Evolutionary conservation across 2,329 filamentous ascomycete genomes (phyloP).

Genomic region (Xenoacremonium recifei): DNA sequence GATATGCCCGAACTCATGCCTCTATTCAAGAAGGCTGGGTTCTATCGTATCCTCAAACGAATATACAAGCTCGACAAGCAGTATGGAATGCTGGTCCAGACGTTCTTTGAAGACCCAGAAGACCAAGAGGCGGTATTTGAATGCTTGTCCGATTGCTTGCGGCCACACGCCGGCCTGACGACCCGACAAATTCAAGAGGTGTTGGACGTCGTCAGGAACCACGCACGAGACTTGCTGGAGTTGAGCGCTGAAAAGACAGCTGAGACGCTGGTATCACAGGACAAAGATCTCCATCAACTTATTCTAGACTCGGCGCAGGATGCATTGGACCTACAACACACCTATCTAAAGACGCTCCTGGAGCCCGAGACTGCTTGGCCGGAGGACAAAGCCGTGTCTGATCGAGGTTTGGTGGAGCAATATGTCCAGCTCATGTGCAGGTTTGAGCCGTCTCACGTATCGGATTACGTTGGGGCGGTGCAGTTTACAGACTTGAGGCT

Average conservation of each 20-base stretch:
- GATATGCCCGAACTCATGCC: constrained; percentile 75
- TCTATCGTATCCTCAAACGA: constrained; percentile 89
- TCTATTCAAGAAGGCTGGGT: constrained; percentile 74
- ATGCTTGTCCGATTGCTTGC: constrained; percentile 74
- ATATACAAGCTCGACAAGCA: constrained; percentile 79
- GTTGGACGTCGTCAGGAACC: constrained; percentile 60
- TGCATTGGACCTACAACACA: constrained; percentile 64
- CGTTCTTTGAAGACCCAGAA: constrained; percentile 82
- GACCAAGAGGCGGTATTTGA: constrained; percentile 75
- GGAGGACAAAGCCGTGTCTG: constrained; percentile 33
- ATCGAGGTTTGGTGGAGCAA: constrained; percentile 68
- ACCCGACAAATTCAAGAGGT: constrained; percentile 74
- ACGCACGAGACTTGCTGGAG: constrained; percentile 64
- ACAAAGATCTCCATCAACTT: constrained; percentile 63
- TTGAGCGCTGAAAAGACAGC: constrained; percentile 68
- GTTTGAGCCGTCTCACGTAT: constrained; percentile 79
- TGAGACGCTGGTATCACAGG: constrained; percentile 59
- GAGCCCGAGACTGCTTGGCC: constrained; percentile 52
- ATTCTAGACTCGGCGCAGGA: constrained; percentile 62
- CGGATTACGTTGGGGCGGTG: constrained; percentile 75
- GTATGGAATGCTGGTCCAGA: constrained; percentile 73
- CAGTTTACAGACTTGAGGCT: constrained; percentile 77
- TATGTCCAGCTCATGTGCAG: constrained; percentile 91
- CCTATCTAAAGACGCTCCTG: constrained; percentile 74
- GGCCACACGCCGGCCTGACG: constrained; percentile 59